Conservation (phyloP, 2,329 filamentous ascomycete species). For the Cladosporium sp. region DNA sequence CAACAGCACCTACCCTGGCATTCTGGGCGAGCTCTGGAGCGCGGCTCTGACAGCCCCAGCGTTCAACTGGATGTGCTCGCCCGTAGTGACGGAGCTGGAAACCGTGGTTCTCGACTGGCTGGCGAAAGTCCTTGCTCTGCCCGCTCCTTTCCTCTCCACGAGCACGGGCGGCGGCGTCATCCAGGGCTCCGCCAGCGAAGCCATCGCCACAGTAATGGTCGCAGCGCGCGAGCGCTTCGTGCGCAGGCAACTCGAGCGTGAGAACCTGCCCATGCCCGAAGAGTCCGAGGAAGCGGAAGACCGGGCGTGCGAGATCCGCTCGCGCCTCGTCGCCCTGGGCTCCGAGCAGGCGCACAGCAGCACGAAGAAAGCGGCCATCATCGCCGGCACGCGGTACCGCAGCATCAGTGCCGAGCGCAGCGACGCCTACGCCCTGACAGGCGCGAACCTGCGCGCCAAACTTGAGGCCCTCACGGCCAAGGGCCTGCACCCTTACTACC, state of each 20-base stretch:
- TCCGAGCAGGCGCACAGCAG: slow-evolving; percentile 77
- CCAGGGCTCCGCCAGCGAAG: slow-evolving; percentile 85
- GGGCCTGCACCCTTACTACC: slow-evolving; percentile 78
- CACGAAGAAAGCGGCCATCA: slow-evolving; percentile 81
- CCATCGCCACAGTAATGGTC: slow-evolving; percentile 79
- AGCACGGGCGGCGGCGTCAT: slow-evolving; percentile 87
- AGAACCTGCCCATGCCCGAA: slow-evolving; percentile 35
- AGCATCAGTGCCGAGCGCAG: slow-evolving; percentile 60
- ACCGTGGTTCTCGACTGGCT: slow-evolving; percentile 93
- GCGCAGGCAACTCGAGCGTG: slow-evolving; percentile 52
- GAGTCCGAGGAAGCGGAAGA: slow-evolving; percentile 61
- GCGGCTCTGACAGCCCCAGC: slow-evolving; percentile 83
- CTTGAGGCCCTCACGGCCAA: slow-evolving; percentile 63
- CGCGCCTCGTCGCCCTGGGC: slow-evolving; percentile 73
- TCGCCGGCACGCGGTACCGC: slow-evolving; percentile 79
- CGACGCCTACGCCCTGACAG: slow-evolving; percentile 68
- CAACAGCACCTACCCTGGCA: slow-evolving; percentile 73
- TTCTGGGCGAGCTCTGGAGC: slow-evolving; percentile 89
- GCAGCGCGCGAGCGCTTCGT: slow-evolving; percentile 80
- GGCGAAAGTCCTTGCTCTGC: slow-evolving; percentile 69
- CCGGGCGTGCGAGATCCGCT: slow-evolving; percentile 60
- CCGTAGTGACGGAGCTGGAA: slow-evolving; percentile 88
- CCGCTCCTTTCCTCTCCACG: slow-evolving; percentile 67
- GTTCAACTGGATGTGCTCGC: slow-evolving; percentile 97
- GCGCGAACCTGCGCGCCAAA: slow-evolving; percentile 54